phyloP scores from a whole-genome alignment of 805 yeast species.

The Torulaspora microellipsoides region DNA sequence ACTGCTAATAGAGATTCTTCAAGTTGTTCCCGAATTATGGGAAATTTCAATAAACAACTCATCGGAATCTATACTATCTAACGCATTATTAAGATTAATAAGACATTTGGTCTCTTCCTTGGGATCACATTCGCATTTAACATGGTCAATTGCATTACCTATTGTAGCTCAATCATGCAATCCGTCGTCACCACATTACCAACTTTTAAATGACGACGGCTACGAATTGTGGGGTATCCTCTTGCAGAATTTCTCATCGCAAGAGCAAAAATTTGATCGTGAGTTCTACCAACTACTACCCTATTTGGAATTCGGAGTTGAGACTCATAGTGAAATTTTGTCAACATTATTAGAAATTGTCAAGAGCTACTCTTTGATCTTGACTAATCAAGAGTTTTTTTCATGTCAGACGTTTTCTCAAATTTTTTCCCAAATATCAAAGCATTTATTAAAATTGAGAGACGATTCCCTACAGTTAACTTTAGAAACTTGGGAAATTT shows the following conservation, averaged over 20 bases:
- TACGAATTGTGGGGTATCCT: slow-evolving; percentile 76
- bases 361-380: slow-evolving; percentile 55
- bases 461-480: slow-evolving; percentile 60
- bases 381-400: slow-evolving; percentile 37
- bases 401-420: slow-evolving; percentile 24
- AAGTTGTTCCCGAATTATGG: slow-evolving; percentile 74
- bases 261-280: slow-evolving; percentile 28
- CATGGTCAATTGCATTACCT: slow-evolving; percentile 57
- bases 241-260: slow-evolving; percentile 53
- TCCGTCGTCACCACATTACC: slow-evolving; percentile 48
- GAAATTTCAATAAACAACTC: slow-evolving; percentile 42
- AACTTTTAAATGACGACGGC: slow-evolving; percentile 77
- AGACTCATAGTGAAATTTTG: slow-evolving; percentile 68
- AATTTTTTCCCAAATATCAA: slow-evolving; percentile 47
- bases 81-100: slow-evolving; percentile 50
- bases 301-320: slow-evolving; percentile 52
- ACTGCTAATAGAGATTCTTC: slow-evolving; percentile 48
- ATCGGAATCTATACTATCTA: slow-evolving; percentile 42
- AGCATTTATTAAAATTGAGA: slow-evolving; percentile 55
- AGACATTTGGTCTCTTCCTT: slow-evolving; percentile 53
- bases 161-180: slow-evolving; percentile 60
- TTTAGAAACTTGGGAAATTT: slow-evolving; percentile 37
- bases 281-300: slow-evolving; percentile 46
- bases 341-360: slow-evolving; percentile 58
- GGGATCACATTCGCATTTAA: slow-evolving; percentile 48